These are phyloP conservation scores for Vigna mungo DNA, from an alignment of 306 rosid species.

Conservation along the genomic window DNA sequence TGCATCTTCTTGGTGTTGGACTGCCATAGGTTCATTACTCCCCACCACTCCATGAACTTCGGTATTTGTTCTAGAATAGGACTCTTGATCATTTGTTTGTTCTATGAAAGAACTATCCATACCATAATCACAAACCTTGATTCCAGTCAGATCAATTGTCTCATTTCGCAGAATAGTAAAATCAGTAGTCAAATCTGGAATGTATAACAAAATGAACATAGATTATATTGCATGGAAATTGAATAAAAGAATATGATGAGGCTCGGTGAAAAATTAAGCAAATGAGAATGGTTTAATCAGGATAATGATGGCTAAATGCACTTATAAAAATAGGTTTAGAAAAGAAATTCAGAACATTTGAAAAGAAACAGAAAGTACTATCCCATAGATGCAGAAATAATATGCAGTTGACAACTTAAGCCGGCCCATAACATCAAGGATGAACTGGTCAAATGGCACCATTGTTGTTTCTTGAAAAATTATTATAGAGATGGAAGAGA, in stretches of 20 bases:
- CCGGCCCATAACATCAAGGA: slow-evolving; percentile 1
- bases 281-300: not conserved
- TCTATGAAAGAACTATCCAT: slow-evolving; percentile 52
- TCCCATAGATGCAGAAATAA: not conserved
- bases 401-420: not conserved
- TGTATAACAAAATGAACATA: slow-evolving; percentile 41
- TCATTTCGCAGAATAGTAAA: slow-evolving; percentile 65
- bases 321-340: slow-evolving; percentile 10
- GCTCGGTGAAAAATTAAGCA: slow-evolving; percentile 20
- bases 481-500: not conserved
- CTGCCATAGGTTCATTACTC: slow-evolving; percentile 45
- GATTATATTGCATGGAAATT: slow-evolving; percentile 21
- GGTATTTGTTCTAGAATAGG: slow-evolving; percentile 53
- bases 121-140: slow-evolving; percentile 58
- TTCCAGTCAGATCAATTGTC: slow-evolving; percentile 64
- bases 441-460: not conserved
- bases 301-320: not conserved
- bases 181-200: slow-evolving; percentile 74
- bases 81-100: slow-evolving; percentile 56
- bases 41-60: slow-evolving; percentile 51
- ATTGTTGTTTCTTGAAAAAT: not conserved
- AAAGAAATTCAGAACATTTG: not conserved
- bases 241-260: not conserved
- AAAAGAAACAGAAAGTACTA: slow-evolving; percentile 17
- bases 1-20: slow-evolving; percentile 52